Conservation (phyloP, 768 basidiomycete species). For the Amanita fuliginea region DNA sequence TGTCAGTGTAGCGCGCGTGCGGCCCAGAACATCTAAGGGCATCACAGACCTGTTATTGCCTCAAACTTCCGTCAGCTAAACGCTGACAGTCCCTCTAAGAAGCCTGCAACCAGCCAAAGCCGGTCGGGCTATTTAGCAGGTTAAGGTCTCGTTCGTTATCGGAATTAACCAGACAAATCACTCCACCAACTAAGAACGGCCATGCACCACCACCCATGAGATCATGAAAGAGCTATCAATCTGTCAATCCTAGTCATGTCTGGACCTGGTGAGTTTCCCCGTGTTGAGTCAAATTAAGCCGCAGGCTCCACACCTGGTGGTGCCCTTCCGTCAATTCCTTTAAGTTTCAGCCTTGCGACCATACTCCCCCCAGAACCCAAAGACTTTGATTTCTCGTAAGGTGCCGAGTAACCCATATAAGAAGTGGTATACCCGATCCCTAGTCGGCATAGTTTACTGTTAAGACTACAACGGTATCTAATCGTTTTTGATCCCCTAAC, state of each 20-base stretch:
- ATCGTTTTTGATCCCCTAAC: conserved; percentile 81
- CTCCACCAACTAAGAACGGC: conserved; percentile 86
- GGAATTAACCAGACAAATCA: conserved; percentile 83
- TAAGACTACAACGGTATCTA: conserved; percentile 59
- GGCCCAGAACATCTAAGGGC: conserved; percentile 86
- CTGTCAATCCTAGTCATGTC: conserved; percentile 70
- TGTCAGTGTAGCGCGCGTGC: conserved; percentile 84
- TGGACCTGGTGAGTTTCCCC: conserved; percentile 75
- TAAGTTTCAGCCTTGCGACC: conserved; percentile 59
- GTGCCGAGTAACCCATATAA: conserved; percentile 65
- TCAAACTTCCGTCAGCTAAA: conserved; percentile 79
- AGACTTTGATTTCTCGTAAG: conserved; percentile 85
- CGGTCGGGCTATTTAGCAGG: conserved; percentile 79
- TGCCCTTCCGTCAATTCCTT: conserved; percentile 80
- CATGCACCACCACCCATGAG: conserved; percentile 84
- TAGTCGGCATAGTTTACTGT: conserved; percentile 79
- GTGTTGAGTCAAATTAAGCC: conserved; percentile 82
- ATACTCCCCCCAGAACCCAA: conserved; percentile 59
- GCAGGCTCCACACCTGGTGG: conserved; percentile 70
- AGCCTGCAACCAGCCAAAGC: conserved; percentile 65
- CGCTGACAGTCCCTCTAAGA: conserved; percentile 81
- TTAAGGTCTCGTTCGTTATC: conserved; percentile 84
- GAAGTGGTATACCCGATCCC: conserved; percentile 59
- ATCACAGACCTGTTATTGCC: conserved; percentile 90
- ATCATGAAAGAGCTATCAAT: conserved; percentile 81